Percentiles rank a stretch among this genome's conserved stretches.
Evolutionary conservation across 2,329 filamentous ascomycete genomes (phyloP).

Genomic region (Ceratocystis destructans): DNA sequence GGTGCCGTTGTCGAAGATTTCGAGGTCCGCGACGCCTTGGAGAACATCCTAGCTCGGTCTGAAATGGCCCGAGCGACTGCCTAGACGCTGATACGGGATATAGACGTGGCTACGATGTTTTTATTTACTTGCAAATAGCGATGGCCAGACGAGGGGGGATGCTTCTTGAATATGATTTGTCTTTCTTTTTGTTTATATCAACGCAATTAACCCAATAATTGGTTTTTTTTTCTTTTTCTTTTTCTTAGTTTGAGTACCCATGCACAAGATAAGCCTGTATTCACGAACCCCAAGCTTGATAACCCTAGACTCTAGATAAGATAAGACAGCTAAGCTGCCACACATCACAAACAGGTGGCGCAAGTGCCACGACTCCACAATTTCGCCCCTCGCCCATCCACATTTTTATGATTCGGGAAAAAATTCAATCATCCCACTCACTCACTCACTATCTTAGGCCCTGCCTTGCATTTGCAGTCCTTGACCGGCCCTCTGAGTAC

Average conservation of each 20-base stretch:
- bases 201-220: not conserved
- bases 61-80: constrained; percentile 1
- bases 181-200: not conserved
- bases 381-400: constrained; percentile 18
- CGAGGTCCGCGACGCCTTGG: constrained; percentile 64
- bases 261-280: not conserved
- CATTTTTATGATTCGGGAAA: constrained; percentile 17
- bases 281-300: not conserved
- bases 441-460: not conserved
- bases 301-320: not conserved
- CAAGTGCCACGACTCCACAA: constrained; percentile 2
- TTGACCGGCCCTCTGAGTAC: constrained; percentile 6
- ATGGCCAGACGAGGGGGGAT: not conserved
- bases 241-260: not conserved
- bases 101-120: not conserved
- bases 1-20: constrained; percentile 52
- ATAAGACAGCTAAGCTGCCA: constrained; percentile 6
- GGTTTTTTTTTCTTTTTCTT: not conserved
- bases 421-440: constrained; percentile 16
- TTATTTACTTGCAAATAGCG: not conserved
- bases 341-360: not conserved
- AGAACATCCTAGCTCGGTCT: constrained; percentile 44
- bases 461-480: not conserved
- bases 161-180: not conserved
- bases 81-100: not conserved